These are phyloP conservation scores for Cladosporium sp. DNA, from an alignment of 2,329 filamentous ascomycete species.

Conservation along the genomic window DNA sequence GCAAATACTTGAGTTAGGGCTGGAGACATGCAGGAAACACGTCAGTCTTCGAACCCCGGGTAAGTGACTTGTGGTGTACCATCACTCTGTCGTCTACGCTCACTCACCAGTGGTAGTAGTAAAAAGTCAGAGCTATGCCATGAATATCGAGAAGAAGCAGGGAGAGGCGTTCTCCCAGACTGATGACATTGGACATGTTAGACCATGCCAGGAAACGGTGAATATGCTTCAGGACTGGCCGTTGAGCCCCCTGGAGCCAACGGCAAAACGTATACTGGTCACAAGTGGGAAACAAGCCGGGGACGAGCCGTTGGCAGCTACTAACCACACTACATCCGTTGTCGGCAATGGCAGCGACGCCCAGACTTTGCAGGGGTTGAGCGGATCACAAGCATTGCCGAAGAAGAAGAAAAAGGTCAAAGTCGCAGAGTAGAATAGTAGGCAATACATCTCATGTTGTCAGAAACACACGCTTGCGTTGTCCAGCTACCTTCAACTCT, in stretches of 20 bases:
- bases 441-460: too few species aligned
- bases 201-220: not conserved
- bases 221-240: not conserved
- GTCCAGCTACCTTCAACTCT: too few species aligned
- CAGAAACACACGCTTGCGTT: too few species aligned
- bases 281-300: not conserved
- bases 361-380: not conserved
- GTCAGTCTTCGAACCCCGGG: not conserved
- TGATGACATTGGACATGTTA: not conserved
- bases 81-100: not conserved
- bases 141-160: not conserved
- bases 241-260: not conserved
- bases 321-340: not conserved
- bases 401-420: slow-evolving; percentile 15
- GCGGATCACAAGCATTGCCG: not conserved
- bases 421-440: slow-evolving; percentile 1
- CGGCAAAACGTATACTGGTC: not conserved
- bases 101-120: not conserved
- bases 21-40: slow-evolving; percentile 4
- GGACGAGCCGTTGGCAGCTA: not conserved
- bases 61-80: not conserved
- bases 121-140: not conserved
- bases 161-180: not conserved
- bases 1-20: not conserved
- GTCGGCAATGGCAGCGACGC: not conserved